These are phyloP conservation scores for Saccharomyces paradoxus DNA, from an alignment of 805 yeast species.

Conservation along the genomic window DNA sequence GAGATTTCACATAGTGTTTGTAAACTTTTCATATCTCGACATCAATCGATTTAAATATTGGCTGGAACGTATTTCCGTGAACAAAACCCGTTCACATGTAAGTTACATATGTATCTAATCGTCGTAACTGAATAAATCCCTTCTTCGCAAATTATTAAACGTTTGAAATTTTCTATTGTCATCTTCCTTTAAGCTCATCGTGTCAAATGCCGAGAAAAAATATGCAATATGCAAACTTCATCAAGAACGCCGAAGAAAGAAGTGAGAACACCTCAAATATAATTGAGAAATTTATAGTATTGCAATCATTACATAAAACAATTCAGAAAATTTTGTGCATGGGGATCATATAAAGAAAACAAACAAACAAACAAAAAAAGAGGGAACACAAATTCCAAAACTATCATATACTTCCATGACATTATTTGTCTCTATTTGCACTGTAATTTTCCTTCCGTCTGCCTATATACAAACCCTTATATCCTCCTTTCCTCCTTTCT, in stretches of 20 bases:
- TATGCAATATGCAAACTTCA: background rate
- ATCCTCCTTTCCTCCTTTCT: background rate
- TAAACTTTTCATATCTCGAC: slow-evolving; percentile 10
- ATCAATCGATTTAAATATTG: background rate
- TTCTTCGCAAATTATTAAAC: background rate
- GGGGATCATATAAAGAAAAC: background rate
- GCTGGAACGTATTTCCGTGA: background rate
- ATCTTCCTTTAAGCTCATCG: background rate
- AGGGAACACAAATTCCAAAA: background rate
- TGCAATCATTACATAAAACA: background rate
- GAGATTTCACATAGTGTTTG: slow-evolving; percentile 18
- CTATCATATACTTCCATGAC: background rate
- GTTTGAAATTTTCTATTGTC: background rate
- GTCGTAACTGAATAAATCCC: background rate
- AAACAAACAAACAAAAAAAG: background rate
- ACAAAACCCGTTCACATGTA: background rate
- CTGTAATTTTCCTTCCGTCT: background rate
- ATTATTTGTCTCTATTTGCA: background rate
- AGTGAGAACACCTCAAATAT: background rate
- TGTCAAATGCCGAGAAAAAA: background rate
- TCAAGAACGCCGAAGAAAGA: background rate
- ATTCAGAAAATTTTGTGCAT: background rate
- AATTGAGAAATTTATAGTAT: background rate
- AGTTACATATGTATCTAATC: background rate
- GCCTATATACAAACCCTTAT: background rate